These are phyloP conservation scores for Cladosporium sp. DNA, from an alignment of 2,329 filamentous ascomycete genomes.

Conservation along the genomic window DNA sequence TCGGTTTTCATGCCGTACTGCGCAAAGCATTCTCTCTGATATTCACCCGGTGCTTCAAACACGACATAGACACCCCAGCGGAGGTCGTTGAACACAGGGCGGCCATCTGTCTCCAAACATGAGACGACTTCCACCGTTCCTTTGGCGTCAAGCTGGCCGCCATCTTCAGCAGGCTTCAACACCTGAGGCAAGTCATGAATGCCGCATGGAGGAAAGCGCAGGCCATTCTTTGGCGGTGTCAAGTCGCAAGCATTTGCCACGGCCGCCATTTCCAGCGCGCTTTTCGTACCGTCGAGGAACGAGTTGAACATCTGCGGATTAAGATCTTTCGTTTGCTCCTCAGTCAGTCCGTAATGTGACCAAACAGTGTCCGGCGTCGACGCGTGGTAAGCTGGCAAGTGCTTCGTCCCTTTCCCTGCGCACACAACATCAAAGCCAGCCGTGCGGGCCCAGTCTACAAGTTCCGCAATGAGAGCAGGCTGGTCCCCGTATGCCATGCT, in stretches of 20 bases:
- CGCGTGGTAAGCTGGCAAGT: slow-evolving; percentile 43
- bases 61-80: slow-evolving; percentile 45
- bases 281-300: slow-evolving; percentile 48
- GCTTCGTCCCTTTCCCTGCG: slow-evolving; percentile 45
- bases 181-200: slow-evolving; percentile 40
- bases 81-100: slow-evolving; percentile 39
- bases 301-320: slow-evolving; percentile 49
- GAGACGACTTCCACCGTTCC: slow-evolving; percentile 46
- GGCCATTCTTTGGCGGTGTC: slow-evolving; percentile 37
- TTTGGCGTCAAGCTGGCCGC: slow-evolving; percentile 39
- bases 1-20: slow-evolving; percentile 46
- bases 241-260: slow-evolving; percentile 45
- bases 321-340: slow-evolving; percentile 43
- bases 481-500: slow-evolving; percentile 47
- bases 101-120: slow-evolving; percentile 41
- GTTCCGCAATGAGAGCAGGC: slow-evolving; percentile 41
- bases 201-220: slow-evolving; percentile 44
- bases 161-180: slow-evolving; percentile 38
- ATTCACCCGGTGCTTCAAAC: slow-evolving; percentile 41
- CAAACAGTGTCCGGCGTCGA: slow-evolving; percentile 46
- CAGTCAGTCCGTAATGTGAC: slow-evolving; percentile 45
- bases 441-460: slow-evolving; percentile 43
- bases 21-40: slow-evolving; percentile 42
- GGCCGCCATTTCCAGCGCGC: slow-evolving; percentile 46
- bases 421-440: slow-evolving; percentile 45